Conservation (phyloP, 495 filamentous ascomycete species). For the Xylaria cubensis region DNA sequence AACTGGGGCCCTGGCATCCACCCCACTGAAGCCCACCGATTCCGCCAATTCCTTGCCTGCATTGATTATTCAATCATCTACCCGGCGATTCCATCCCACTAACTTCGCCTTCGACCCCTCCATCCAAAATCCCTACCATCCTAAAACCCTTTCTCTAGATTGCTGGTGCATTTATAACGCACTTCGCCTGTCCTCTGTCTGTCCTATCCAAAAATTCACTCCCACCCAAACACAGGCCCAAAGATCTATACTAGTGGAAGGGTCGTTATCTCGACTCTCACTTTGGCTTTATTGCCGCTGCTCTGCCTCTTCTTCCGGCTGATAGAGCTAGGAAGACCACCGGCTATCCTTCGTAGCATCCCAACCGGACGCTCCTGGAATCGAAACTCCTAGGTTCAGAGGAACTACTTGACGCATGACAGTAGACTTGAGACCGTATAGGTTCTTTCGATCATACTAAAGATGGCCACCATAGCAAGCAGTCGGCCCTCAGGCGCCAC, state of each 20-base stretch:
- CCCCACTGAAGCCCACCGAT: slow-evolving; percentile 21
- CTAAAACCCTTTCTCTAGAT: slow-evolving; percentile 13
- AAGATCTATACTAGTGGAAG: not conserved
- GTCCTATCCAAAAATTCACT: not conserved
- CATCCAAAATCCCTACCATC: slow-evolving; percentile 31
- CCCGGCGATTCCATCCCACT: slow-evolving; percentile 23
- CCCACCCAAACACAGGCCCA: not conserved
- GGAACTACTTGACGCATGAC: not conserved
- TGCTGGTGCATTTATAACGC: slow-evolving; percentile 9
- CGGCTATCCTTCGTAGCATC: slow-evolving; percentile 6
- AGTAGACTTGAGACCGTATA: not conserved
- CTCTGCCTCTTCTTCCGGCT: not conserved
- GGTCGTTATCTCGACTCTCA: not conserved
- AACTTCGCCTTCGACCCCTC: slow-evolving; percentile 24
- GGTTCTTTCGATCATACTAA: slow-evolving; percentile 12
- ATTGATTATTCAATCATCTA: slow-evolving; percentile 19
- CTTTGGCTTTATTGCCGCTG: not conserved
- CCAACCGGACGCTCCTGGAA: not conserved
- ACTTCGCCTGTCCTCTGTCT: not conserved
- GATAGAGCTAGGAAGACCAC: not conserved
- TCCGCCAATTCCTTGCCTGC: slow-evolving; percentile 13
- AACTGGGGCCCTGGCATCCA: not conserved
- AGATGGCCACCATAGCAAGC: slow-evolving; percentile 62
- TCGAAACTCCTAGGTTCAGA: not conserved
- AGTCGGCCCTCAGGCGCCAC: slow-evolving; percentile 45